Evolutionary conservation across 305 asterid genomes (phyloP).

Genomic region (Fraxinus nigra): DNA sequence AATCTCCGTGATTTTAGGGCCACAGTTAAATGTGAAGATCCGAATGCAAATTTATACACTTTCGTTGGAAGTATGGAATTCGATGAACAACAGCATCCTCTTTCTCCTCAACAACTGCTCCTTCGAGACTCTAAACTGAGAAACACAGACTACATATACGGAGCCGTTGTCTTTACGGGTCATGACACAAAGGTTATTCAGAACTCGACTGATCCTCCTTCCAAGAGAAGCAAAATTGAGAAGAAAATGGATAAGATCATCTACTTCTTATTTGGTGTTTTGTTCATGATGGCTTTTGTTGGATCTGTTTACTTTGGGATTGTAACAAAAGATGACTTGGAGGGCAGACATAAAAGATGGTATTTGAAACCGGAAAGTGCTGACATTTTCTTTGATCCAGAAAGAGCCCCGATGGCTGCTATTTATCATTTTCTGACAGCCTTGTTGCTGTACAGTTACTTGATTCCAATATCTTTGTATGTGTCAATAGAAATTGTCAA

Average conservation of each 20-base stretch:
- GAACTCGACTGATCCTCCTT: conserved; percentile 89
- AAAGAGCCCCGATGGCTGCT: conserved; percentile 68
- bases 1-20: conserved; percentile 53
- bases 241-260: conserved; percentile 79
- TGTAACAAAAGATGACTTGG: conserved; percentile 55
- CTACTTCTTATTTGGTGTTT: conserved; percentile 64
- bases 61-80: conserved; percentile 77
- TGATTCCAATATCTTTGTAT: conserved; percentile 85
- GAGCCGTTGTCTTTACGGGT: conserved; percentile 87
- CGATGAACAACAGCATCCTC: conserved; percentile 55
- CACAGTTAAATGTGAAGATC: conserved; percentile 77
- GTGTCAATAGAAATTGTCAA: conserved; percentile 88
- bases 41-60: conserved; percentile 72
- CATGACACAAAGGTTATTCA: conserved; percentile 95
- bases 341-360: conserved; percentile 58
- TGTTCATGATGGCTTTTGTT: conserved; percentile 55
- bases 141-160: conserved; percentile 76
- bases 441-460: conserved; percentile 63
- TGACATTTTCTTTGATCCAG: conserved; percentile 67
- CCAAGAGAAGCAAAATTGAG: conserved; percentile 88
- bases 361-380: conserved; percentile 62
- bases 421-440: conserved; percentile 77
- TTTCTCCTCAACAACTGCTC: conserved; percentile 83
- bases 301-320: conserved; percentile 87
- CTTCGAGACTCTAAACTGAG: conserved; percentile 82